Evolutionary conservation across 495 filamentous ascomycete species (phyloP), one percentile per base, ranked within the genome.

Genomic region (Pyrenula aspistea): DNA sequence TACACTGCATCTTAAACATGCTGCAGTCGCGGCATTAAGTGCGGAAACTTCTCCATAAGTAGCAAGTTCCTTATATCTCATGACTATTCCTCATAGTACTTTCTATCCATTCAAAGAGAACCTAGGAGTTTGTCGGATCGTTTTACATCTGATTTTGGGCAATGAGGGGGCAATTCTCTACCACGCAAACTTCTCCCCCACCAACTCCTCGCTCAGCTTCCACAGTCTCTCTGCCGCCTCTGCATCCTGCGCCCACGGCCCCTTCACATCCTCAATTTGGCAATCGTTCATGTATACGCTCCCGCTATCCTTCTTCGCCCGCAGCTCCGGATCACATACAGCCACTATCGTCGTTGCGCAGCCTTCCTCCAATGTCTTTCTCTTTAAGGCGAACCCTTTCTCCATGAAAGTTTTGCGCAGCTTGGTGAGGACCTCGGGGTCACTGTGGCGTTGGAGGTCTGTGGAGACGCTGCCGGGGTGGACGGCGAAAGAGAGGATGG

Each of bases 221-320:
- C 77, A 78, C 12, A 81, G 62, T 61, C 61, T 73, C 53, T 77
- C 79, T 2, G 76, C 80, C n/a, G 67, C 65, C 2, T 65, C 65
- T 22, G 49, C 66, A 56, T 67, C 71, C 50, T 57, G 60, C 48
- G 64, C 59, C 24, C 62, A 53, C 8, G 63, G 55, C 15, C 53
- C 52, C 15, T 64, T 63, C 24, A 59, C 48, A 8, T 71, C 65
- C 22, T 59, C 10, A 56, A 73, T 64, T 49, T 74, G 70, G 53
- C 73, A 76, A 53, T 76, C 69, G 31, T 56, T 56, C 4, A 77
- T 61, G 58, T 64, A 79, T 4, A 60, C 62, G 47, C 64, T 67
- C 53, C 75, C 73, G 48, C 57, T 48, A 22, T 59, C 56, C 22
- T 71, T 61, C 56, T 51, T 1, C 56, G 36, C 49, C 60, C 53